phyloP scores from a whole-genome alignment of 768 basidiomycete genomes.

The Serendipita sp. region DNA sequence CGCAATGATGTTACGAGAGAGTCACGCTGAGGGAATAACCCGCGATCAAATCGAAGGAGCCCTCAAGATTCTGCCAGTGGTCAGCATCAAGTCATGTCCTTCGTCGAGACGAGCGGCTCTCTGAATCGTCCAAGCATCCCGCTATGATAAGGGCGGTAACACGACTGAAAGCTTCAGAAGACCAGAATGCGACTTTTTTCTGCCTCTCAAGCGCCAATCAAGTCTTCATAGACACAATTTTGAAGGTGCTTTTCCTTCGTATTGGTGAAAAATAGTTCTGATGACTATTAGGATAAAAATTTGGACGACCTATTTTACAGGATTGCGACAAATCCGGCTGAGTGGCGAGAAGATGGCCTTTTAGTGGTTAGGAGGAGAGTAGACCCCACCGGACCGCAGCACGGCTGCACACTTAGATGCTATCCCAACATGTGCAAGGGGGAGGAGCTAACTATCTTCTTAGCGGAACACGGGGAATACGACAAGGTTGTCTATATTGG shows the following conservation, averaged over 20 bases:
- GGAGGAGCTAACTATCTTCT: constrained; percentile 79
- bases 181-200: constrained; percentile 62
- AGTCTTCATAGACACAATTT: constrained; percentile 79
- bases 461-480: constrained; percentile 43
- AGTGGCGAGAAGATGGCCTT: constrained; percentile 54
- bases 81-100: constrained; percentile 23
- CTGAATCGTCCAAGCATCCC: constrained; percentile 50
- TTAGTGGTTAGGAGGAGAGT: constrained; percentile 64
- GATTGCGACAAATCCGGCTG: constrained; percentile 84
- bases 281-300: constrained; percentile 45
- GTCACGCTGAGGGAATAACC: constrained; percentile 51
- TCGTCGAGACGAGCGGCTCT: background rate
- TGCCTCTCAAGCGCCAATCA: constrained; percentile 90
- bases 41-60: constrained; percentile 62
- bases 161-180: constrained; percentile 45
- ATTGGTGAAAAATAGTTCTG: background rate
- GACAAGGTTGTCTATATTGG: constrained; percentile 82
- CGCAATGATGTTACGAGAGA: constrained; percentile 52
- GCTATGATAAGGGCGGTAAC: constrained; percentile 85
- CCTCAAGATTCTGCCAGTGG: constrained; percentile 73
- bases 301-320: constrained; percentile 59
- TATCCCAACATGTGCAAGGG: constrained; percentile 98
- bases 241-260: constrained; percentile 38
- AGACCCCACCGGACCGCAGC: constrained; percentile 61
- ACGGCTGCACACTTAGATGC: constrained; percentile 75